These are phyloP conservation scores for Halophytophthora polymorphica DNA, from an alignment of 352 stramenopile genomes.

Conservation along the genomic window DNA sequence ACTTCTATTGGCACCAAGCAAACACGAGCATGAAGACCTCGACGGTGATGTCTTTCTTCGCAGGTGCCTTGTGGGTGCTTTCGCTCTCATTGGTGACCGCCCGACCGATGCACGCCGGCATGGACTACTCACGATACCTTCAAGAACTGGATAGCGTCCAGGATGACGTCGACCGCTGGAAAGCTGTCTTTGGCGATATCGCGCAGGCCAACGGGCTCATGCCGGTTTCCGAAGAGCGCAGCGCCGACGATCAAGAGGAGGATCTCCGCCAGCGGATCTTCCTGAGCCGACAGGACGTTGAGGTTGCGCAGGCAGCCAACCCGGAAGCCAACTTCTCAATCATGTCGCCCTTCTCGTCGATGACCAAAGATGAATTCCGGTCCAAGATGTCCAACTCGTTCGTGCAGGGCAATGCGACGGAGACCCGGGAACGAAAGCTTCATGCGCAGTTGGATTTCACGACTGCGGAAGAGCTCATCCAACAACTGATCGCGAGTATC, in stretches of 20 bases:
- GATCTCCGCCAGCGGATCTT: conserved; percentile 51
- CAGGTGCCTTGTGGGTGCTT: conserved; percentile 6
- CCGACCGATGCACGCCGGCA: conserved; percentile 37
- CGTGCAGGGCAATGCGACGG: conserved; percentile 16
- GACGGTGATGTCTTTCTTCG: conserved; percentile 12
- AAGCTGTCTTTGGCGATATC: conserved; percentile 25
- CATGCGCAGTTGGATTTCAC: conserved; percentile 18
- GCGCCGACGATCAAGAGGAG: conserved; percentile 35
- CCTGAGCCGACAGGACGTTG: conserved; percentile 38
- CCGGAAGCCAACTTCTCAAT: conserved; percentile 50
- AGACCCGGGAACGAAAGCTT: conserved; percentile 11
- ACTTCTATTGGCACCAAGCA: conserved; percentile 2
- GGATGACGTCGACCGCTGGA: conserved; percentile 38
- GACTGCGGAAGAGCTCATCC: conserved; percentile 23
- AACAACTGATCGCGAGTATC: conserved; percentile 18
- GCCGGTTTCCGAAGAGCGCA: conserved; percentile 28
- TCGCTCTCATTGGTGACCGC: conserved; percentile 2
- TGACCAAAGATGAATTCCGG: conserved; percentile 46
- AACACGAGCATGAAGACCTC: conserved; percentile 15
- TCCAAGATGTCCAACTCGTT: conserved; percentile 38
- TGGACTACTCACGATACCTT: conserved; percentile 50
- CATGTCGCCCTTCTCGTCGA: conserved; percentile 44
- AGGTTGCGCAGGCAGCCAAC: conserved; percentile 30
- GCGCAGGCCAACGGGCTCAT: conserved; percentile 38
- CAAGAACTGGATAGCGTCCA: conserved; percentile 32